These are phyloP conservation scores for Thinopyrum elongatum DNA, from an alignment of 176 grass and related monocot species.

Conservation along the genomic window DNA sequence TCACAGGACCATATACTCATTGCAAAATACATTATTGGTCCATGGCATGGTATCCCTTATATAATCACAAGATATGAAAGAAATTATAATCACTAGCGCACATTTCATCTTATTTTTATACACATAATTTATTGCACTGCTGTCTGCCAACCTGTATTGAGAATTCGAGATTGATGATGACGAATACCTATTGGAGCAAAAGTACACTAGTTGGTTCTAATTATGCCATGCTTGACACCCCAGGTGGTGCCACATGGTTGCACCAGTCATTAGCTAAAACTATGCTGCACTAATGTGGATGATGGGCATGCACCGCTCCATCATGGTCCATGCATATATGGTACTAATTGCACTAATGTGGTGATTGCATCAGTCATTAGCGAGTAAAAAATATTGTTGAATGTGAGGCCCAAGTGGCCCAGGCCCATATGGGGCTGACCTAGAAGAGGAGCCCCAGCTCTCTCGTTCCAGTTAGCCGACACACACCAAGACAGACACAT, in stretches of 20 bases:
- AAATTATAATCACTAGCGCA: conserved; percentile 1
- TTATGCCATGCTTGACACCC: background rate
- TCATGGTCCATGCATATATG: background rate
- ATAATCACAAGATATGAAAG: background rate
- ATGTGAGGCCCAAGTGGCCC: too few species aligned
- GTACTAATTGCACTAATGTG: background rate
- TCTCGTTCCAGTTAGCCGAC: too few species aligned
- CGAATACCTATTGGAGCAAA: background rate
- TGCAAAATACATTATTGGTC: background rate
- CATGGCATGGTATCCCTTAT: background rate
- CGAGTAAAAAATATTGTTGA: background rate
- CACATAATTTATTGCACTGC: background rate
- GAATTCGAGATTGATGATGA: background rate
- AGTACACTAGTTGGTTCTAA: background rate
- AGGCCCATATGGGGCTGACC: too few species aligned
- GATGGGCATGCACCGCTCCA: background rate
- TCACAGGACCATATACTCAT: background rate
- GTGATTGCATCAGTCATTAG: background rate
- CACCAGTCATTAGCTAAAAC: background rate
- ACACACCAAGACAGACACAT: too few species aligned
- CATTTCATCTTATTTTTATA: background rate
- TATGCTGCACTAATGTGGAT: background rate
- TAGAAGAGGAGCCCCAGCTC: too few species aligned
- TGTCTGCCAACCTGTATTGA: background rate
- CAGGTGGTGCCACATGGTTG: background rate